phyloP scores from a whole-genome alignment of 1,284 basidiomycete species.

The Rhodotorula sp. region DNA sequence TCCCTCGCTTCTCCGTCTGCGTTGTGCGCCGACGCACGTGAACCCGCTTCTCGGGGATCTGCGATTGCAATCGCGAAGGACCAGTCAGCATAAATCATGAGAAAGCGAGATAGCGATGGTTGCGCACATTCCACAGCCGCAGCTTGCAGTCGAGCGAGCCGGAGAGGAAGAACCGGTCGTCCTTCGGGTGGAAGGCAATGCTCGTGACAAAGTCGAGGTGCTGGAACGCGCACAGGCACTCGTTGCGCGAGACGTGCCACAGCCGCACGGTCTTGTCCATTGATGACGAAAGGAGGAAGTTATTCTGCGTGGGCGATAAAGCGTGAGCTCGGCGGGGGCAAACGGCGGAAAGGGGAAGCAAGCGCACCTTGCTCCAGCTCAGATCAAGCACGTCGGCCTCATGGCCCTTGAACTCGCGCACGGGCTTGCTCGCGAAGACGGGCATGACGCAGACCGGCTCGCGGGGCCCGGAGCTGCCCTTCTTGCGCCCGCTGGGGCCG shows the following conservation, averaged over 20 bases:
- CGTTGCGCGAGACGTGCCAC: constrained; percentile 50
- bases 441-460: constrained; percentile 30
- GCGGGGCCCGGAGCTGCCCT: not conserved
- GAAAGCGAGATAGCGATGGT: too few relatives aligned
- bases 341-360: not conserved
- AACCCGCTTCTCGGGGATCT: constrained; percentile 41
- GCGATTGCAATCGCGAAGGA: not conserved
- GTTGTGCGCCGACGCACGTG: constrained; percentile 23
- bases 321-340: not conserved
- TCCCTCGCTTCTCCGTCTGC: too few relatives aligned
- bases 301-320: constrained; percentile 41
- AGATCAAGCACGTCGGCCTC: constrained; percentile 51
- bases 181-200: constrained; percentile 49
- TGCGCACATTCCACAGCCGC: constrained; percentile 51
- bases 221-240: constrained; percentile 51
- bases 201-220: constrained; percentile 52
- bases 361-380: constrained; percentile 50
- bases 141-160: constrained; percentile 52
- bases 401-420: constrained; percentile 49
- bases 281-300: constrained; percentile 51
- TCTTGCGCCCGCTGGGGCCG: not conserved
- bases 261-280: constrained; percentile 53
- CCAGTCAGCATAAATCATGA: too few relatives aligned
- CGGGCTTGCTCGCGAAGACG: constrained; percentile 43
- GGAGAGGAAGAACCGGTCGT: constrained; percentile 53